phyloP scores from a whole-genome alignment of 345 rosid genomes.

The Rhodamnia rubescens region DNA sequence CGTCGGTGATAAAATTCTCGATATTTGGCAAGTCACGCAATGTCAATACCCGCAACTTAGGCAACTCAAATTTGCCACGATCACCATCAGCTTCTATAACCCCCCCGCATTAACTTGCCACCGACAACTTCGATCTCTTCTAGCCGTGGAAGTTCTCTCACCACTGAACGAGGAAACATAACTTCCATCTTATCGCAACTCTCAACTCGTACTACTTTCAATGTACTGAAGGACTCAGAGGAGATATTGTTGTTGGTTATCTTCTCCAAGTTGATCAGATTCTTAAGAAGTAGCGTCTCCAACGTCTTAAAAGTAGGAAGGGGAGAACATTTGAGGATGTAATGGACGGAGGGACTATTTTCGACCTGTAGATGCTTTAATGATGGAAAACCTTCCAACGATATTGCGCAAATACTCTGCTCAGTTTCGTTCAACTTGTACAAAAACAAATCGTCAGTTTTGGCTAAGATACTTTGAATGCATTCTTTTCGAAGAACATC shows the following conservation, averaged over 20 bases:
- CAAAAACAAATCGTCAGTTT: accelerated
- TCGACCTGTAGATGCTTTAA: accelerated
- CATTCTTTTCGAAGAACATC: neutral
- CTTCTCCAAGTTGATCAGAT: neutral
- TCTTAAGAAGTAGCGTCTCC: neutral
- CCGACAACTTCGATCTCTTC: neutral
- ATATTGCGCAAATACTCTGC: neutral
- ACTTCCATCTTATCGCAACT: neutral
- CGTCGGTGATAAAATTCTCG: accelerated
- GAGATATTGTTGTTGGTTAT: accelerated
- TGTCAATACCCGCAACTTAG: neutral
- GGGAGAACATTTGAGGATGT: neutral
- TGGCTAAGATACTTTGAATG: neutral
- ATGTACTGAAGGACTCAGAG: neutral
- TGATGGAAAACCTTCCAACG: neutral
- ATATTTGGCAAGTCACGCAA: accelerated
- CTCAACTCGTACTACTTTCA: neutral
- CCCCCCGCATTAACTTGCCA: accelerated
- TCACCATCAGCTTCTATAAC: neutral
- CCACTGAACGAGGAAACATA: neutral
- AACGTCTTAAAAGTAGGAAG: neutral
- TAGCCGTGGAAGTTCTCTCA: neutral
- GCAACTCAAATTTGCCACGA: neutral
- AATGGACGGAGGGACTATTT: accelerated
- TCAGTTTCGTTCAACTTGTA: accelerated